A percentile compares a stretch with the other conserved stretches of the same genome.
Conservation (phyloP, 768 basidiomycete species). For the Naganishia randhawae region DNA sequence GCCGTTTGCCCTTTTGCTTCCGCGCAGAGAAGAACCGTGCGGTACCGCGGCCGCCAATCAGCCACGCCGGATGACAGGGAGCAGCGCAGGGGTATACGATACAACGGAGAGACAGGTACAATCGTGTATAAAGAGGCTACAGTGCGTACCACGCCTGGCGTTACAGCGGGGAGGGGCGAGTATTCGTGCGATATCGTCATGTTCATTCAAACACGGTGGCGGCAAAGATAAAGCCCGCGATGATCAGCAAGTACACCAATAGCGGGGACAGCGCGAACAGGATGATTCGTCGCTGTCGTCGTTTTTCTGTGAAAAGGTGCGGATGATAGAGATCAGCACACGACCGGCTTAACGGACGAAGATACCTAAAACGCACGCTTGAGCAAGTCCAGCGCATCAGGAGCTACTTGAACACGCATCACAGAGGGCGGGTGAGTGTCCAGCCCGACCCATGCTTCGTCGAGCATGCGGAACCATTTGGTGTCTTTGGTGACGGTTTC, state of each 20-base stretch:
- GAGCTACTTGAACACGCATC: conserved; percentile 4
- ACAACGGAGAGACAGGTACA: not conserved
- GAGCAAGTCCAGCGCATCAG: not conserved
- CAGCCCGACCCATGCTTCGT: conserved; percentile 13
- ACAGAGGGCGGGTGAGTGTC: conserved; percentile 11
- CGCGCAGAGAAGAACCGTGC: not conserved
- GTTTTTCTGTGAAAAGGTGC: not conserved
- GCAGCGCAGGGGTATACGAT: no score
- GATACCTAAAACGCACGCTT: not conserved
- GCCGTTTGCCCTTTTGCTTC: conserved; percentile 10
- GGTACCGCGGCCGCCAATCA: conserved; percentile 19
- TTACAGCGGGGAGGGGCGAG: conserved; percentile 1
- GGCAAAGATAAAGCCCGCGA: conserved; percentile 6
- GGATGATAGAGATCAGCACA: not conserved
- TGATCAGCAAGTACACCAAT: conserved; percentile 17
- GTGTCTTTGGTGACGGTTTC: conserved; percentile 20
- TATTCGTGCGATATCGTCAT: no score
- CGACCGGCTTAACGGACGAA: not conserved
- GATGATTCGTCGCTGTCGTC: conserved; percentile 20
- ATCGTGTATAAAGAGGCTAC: not conserved
- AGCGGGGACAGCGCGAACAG: conserved; percentile 7
- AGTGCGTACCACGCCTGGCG: not conserved
- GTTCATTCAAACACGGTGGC: not conserved
- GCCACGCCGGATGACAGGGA: not conserved
- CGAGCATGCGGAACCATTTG: conserved; percentile 19